Conservation (phyloP, 495 filamentous ascomycete species). For the Talaromyces borbonicus region DNA sequence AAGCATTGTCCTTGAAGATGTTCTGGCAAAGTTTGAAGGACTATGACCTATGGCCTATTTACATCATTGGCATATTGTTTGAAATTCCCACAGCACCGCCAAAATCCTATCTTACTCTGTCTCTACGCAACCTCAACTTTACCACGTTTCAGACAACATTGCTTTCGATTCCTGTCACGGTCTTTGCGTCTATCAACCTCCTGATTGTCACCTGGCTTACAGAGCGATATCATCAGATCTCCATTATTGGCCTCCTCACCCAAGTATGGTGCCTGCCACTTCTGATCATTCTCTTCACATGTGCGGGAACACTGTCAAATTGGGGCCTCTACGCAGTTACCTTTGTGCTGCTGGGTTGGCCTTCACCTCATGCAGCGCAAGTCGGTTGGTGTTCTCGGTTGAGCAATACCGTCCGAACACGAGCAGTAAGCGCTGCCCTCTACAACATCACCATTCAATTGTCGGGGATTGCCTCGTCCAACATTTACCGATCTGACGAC, state of each 20-base stretch:
- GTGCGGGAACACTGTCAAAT: conserved; percentile 26
- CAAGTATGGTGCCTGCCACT: conserved; percentile 21
- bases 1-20: conserved; percentile 41
- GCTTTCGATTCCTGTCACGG: conserved; percentile 40
- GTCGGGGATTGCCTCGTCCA: conserved; percentile 40
- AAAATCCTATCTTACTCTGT: conserved; percentile 49
- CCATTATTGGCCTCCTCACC: conserved; percentile 26
- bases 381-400: conserved; percentile 34
- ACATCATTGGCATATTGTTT: conserved; percentile 45
- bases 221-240: conserved; percentile 39
- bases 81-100: conserved; percentile 39
- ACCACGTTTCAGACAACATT: conserved; percentile 49
- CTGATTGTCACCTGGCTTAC: conserved; percentile 33
- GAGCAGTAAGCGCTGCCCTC: conserved; percentile 43
- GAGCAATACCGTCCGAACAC: conserved; percentile 42
- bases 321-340: conserved; percentile 50
- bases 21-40: conserved; percentile 48
- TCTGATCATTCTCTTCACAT: conserved; percentile 33
- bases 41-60: conserved; percentile 60
- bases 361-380: conserved; percentile 22
- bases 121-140: conserved; percentile 49
- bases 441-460: conserved; percentile 43
- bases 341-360: conserved; percentile 46
- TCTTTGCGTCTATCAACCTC: conserved; percentile 37
- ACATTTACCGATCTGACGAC: conserved; percentile 50